These are phyloP conservation scores for Amanita inopinata DNA, from an alignment of 768 basidiomycete genomes.

Conservation along the genomic window DNA sequence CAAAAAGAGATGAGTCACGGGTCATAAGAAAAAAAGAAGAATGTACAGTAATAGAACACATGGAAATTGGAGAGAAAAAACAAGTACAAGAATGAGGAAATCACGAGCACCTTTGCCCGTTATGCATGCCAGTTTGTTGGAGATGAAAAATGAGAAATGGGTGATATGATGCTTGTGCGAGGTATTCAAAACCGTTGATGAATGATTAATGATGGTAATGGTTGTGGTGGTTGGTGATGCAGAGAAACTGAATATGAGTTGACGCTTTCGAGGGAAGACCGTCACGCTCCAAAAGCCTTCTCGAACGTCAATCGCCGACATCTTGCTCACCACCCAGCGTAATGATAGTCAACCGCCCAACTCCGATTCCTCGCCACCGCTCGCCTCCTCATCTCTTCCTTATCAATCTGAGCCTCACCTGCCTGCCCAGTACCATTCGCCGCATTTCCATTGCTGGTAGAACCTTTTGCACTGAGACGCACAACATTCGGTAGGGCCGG, in stretches of 20 bases:
- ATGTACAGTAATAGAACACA: slow-evolving; percentile 4
- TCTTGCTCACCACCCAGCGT: slow-evolving; percentile 5
- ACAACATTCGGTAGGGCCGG: slow-evolving; percentile 25
- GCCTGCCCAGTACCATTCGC: background rate
- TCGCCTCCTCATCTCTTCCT: slow-evolving; percentile 5
- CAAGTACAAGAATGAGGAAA: background rate
- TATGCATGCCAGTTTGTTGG: background rate
- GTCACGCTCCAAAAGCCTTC: background rate
- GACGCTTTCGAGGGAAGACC: background rate
- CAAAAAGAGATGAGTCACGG: too few relatives aligned
- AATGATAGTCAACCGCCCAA: slow-evolving; percentile 7
- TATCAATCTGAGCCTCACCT: slow-evolving; percentile 7
- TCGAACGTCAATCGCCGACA: background rate
- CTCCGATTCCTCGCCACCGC: slow-evolving; percentile 5
- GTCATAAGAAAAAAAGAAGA: background rate
- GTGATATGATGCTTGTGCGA: slow-evolving; percentile 2
- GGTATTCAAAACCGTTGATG: too few relatives aligned
- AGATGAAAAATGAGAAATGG: background rate
- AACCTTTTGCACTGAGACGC: slow-evolving; percentile 29
- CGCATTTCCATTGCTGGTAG: slow-evolving; percentile 6
- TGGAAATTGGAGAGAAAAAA: background rate
- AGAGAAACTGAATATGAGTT: too few relatives aligned
- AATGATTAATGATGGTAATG: background rate
- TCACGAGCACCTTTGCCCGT: background rate
- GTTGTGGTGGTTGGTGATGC: background rate